Evolutionary conservation across 2,329 filamentous ascomycete genomes (phyloP), one percentile per base, ranked within the genome.

Genomic region (Penicillium sp.): DNA sequence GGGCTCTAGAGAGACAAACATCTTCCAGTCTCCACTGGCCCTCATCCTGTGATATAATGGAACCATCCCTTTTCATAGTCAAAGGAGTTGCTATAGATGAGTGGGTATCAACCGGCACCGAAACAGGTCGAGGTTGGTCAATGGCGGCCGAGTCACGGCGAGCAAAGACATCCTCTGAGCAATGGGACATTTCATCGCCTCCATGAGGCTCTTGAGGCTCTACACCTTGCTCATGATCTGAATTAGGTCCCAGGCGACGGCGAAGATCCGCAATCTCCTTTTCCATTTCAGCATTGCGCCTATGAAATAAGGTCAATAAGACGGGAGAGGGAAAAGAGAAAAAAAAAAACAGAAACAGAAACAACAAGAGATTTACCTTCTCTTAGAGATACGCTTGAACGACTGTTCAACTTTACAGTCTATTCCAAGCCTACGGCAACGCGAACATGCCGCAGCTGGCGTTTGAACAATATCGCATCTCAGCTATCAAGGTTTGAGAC

Each of bases 311-410:
- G 33, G 44, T 56, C 33, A 58, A 59, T 62, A 58, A 60, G 58
- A 48, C 21, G 36, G 9, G 50, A n/a, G 34, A 27, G n/a, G n/a
- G n/a, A n/a, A n/a, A n/a, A n/a, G n/a, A n/a, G n/a, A n/a, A n/a
- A 34, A 47, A 16, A 34, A 9, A 23, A 23, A 23, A 29, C 2
- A 10, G n/a, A n/a, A n/a, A n/a, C n/a, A n/a, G n/a, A 19, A n/a
- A 15, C 31, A 15, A 43, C 41, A 19, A 13, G 21, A 21, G 16
- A 21, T 21, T 53, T 63, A 75, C 73, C 72, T 74, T 67, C 85
- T 78, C 73, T 87, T 87, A 50, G 84, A 86, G 36, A 87, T 79
- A 58, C 86, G 81, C 75, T 86, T 87, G 75, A 88, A 88, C 67
- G 84, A 84, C 60, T 83, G 81, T 64, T 87, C 84, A 67, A 88